Evolutionary conservation across 345 rosid genomes (phyloP), one percentile per base, ranked within the genome.

Genomic region (Barbarea vulgaris): DNA sequence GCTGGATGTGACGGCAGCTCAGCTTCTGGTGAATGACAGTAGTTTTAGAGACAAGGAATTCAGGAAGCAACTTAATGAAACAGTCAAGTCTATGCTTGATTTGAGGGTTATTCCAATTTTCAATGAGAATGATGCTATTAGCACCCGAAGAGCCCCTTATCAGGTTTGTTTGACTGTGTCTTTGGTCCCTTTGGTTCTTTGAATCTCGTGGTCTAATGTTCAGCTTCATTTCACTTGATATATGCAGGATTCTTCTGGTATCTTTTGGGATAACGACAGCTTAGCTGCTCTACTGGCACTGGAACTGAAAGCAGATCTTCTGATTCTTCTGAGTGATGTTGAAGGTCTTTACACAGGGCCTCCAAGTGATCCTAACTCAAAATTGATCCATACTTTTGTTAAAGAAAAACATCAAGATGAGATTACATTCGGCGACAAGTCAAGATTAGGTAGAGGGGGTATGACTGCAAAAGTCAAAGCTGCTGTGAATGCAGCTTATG

Each of bases 261-360:
- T 96, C 76, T 96, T 96, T 73, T 96, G 99, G 99, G 99, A 96
- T 69, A 96, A 96, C 79, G 99, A 96, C 79, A 96, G 99, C 83
- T 88, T 96, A 78, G 96, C 99, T 44, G 97, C 94, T 69, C 80
- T 96, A 59, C 78, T 96, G 60, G 99, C 99, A 27, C 60, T 96
- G 83, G 98, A 96, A 77, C 80, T 96, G 62, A 85, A 93, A 58
- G 99, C 99, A 24, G 99, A 96, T 84, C 97, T 96, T 79, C 90
- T 95, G 73, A 78, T 96, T 70, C 84, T 96, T 41, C 85, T 93
- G 80, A 96, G 99, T 82, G 99, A 96, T 74, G 99, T 96, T 0
- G 98, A 88, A 51, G 99, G 99, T 76, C 96, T 96, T 50, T 96
- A 88, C 31, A 96, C 96, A 64, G 98, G 97, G 36, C 99, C 99